phyloP scores from a whole-genome alignment of 345 rosid species.

The Arabis hirsuta region DNA sequence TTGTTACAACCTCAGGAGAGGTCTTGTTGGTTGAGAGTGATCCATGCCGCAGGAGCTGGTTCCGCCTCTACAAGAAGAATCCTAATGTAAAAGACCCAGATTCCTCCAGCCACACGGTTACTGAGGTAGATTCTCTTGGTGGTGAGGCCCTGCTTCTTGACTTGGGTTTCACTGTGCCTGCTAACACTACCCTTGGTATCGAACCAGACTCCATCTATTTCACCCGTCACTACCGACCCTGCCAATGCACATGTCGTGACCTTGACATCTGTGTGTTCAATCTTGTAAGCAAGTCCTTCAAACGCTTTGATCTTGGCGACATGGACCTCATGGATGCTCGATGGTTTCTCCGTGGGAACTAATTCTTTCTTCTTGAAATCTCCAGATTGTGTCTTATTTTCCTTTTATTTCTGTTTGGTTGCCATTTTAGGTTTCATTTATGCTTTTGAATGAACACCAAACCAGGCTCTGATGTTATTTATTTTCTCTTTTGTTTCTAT shows the following conservation, averaged over 20 bases:
- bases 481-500: no score
- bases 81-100: not conserved
- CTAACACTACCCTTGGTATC: not conserved
- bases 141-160: not conserved
- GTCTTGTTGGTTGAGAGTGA: constrained; percentile 8
- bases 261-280: constrained; percentile 19
- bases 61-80: not conserved
- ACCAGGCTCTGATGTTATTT: no score
- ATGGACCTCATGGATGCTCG: constrained; percentile 16
- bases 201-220: constrained; percentile 12
- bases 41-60: not conserved
- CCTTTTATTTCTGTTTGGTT: no score
- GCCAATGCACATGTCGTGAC: not conserved
- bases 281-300: not conserved
- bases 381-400: no score
- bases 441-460: no score
- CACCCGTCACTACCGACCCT: not conserved
- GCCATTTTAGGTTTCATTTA: no score
- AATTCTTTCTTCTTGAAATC: no score
- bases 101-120: not conserved
- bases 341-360: not conserved
- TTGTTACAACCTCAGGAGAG: not conserved
- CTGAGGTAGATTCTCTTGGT: constrained; percentile 4
- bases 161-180: not conserved
- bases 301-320: not conserved